Base-by-base conservation (phyloP, 176 grass and related monocot genomes). In the Hordeum vulgare region DNA sequence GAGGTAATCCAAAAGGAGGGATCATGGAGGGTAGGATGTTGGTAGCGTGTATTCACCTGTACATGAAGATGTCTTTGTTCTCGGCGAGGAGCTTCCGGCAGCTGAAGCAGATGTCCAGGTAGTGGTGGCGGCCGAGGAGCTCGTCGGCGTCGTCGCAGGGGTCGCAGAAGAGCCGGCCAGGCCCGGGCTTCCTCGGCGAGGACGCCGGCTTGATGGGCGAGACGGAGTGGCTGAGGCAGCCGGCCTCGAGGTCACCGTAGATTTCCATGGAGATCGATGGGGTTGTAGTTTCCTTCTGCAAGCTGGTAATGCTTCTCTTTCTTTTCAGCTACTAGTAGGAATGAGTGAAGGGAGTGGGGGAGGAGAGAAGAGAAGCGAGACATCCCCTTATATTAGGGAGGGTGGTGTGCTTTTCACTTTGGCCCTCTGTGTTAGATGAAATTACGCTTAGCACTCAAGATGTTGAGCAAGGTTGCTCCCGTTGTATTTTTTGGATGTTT, bases 41-140 rank as follows among this genome's bases (percentile, higher is more conserved):
- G 0, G 34, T 9, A 12, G 3, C 14, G 15, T 8, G 42, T 74
- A 54, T 23, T 53, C 75, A 97, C 94, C 89, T 94, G 88, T 97
- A 97, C 94, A 97, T 99, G 82, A 92, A 99, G 65, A 99, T 96
- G 79, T 99, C 97, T 36, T 44, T 87, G 88, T 96, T 94, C 0
- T 81, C 83, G 36, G 81, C 68, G 54, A 99, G 87, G 24, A 88
- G 85, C 76, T 83, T 94, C 59, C 90, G 87, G 90, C 97, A 99
- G 15, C 81, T 82, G 85, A 91, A 99, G 92, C 97, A 99, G 39
- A 89, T 68, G 78, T 96, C 93, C 29, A 99, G 91, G 84, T 80
- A 99, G 81, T 99, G 91, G 88, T 76, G 89, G 86, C 84, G 88
- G 29, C 89, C 89, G 82, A 74, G 87, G 18, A 73, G 76, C 80